Evolutionary conservation across 139 green algal species (phyloP).

Genomic region (Marvania coccoides): DNA sequence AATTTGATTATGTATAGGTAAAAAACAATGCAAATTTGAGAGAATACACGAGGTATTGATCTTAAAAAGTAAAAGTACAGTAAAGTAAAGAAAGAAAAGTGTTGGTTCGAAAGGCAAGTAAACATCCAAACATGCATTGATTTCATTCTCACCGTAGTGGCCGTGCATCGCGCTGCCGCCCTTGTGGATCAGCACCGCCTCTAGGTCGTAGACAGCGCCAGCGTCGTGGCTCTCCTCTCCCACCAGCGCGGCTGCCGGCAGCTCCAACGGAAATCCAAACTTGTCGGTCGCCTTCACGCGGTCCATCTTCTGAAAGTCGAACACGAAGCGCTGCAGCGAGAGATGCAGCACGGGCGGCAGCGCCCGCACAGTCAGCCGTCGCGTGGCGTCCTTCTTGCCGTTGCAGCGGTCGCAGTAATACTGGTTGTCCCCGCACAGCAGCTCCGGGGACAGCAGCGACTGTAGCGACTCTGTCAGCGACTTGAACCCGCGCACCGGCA

Average conservation of each 20-base stretch:
- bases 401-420: conserved; percentile 73
- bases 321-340: conserved; percentile 87
- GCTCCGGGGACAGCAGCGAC: conserved; percentile 50
- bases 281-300: conserved; percentile 76
- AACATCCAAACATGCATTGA: too few relatives aligned
- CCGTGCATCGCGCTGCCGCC: conserved; percentile 62
- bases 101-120: too few relatives aligned
- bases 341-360: conserved; percentile 79
- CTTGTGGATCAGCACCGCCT: conserved; percentile 80
- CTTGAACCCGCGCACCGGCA: conserved; percentile 57
- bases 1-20: neutral
- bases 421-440: conserved; percentile 75
- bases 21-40: neutral
- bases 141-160: conserved; percentile 68
- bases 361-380: conserved; percentile 49
- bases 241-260: conserved; percentile 50
- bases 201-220: conserved; percentile 52
- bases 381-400: conserved; percentile 57
- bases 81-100: too few relatives aligned
- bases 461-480: conserved; percentile 30
- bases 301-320: conserved; percentile 66
- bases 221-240: neutral
- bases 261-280: conserved; percentile 62
- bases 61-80: too few relatives aligned
- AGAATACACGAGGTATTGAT: too few relatives aligned